phyloP scores from a whole-genome alignment of 768 basidiomycete species.

The Suillus ampliporus region DNA sequence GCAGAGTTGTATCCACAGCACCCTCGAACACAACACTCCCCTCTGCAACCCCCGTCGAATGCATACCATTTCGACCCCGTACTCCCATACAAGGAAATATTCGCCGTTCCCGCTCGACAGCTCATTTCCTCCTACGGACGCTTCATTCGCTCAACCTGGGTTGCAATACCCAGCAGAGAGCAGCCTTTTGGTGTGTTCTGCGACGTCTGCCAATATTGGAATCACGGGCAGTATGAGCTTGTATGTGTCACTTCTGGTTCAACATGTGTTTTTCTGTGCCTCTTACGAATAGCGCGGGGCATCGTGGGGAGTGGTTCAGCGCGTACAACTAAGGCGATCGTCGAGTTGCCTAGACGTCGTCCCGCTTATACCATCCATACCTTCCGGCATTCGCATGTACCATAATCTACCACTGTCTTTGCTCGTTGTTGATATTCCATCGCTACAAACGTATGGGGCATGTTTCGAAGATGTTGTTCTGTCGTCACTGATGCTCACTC shows the following conservation, averaged over 20 bases:
- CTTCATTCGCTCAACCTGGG: constrained; percentile 8
- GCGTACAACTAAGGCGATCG: constrained; percentile 11
- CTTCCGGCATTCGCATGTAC: neutral
- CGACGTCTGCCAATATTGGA: constrained; percentile 13
- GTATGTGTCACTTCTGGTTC: constrained; percentile 22
- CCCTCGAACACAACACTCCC: constrained; percentile 14
- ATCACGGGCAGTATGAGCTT: constrained; percentile 16
- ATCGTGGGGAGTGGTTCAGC: constrained; percentile 25
- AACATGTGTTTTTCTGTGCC: constrained; percentile 22
- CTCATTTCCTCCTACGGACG: neutral
- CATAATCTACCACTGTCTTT: neutral
- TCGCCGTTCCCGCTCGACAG: constrained; percentile 16
- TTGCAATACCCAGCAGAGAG: too few relatives aligned
- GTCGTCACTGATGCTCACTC: too few relatives aligned
- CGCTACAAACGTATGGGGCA: too few relatives aligned
- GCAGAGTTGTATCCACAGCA: constrained; percentile 27
- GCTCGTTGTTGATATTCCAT: neutral
- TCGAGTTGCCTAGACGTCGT: too few relatives aligned
- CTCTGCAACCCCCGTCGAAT: constrained; percentile 27
- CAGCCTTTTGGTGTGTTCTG: constrained; percentile 14
- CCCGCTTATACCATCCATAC: neutral
- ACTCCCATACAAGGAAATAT: too few relatives aligned
- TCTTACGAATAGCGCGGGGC: constrained; percentile 13
- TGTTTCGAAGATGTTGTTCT: too few relatives aligned
- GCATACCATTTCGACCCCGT: constrained; percentile 11